Evolutionary conservation across 208 protist species (phyloP).

Genomic region (Angomonas deanei): DNA sequence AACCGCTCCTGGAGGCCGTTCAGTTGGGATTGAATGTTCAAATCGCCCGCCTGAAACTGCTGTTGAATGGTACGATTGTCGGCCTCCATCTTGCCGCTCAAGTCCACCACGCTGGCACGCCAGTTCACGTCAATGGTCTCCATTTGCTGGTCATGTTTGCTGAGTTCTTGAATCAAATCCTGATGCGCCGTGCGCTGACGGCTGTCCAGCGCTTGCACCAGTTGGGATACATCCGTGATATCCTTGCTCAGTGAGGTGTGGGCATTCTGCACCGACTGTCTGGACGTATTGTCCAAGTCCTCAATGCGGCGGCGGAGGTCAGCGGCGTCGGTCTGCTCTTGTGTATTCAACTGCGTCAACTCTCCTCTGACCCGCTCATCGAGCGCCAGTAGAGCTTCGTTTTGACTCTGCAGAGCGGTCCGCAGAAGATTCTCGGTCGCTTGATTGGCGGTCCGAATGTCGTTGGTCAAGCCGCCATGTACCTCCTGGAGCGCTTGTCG

Average conservation of each 20-base stretch:
- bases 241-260: conserved; percentile 49
- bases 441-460: conserved; percentile 28
- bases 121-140: conserved; percentile 74
- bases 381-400: conserved; percentile 36
- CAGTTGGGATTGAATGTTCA: conserved; percentile 36
- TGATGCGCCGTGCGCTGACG: conserved; percentile 54
- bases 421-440: conserved; percentile 31
- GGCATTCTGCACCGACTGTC: conserved; percentile 37
- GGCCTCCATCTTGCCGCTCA: conserved; percentile 38
- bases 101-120: conserved; percentile 61
- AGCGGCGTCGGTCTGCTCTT: conserved; percentile 33
- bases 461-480: conserved; percentile 36
- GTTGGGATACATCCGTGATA: conserved; percentile 48
- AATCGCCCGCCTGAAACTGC: conserved; percentile 20
- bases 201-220: conserved; percentile 48
- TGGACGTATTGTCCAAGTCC: conserved; percentile 21
- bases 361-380: conserved; percentile 52
- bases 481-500: conserved; percentile 53
- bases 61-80: conserved; percentile 18
- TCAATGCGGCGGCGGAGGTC: conserved; percentile 31
- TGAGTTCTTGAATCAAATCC: conserved; percentile 56
- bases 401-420: conserved; percentile 20
- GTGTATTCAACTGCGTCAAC: conserved; percentile 36
- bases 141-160: conserved; percentile 62
- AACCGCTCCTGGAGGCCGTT: conserved; percentile 31